Evolutionary conservation across 1,139 yeast species (phyloP), one percentile per base, ranked within the genome.

Genomic region (Pichia sp.): DNA sequence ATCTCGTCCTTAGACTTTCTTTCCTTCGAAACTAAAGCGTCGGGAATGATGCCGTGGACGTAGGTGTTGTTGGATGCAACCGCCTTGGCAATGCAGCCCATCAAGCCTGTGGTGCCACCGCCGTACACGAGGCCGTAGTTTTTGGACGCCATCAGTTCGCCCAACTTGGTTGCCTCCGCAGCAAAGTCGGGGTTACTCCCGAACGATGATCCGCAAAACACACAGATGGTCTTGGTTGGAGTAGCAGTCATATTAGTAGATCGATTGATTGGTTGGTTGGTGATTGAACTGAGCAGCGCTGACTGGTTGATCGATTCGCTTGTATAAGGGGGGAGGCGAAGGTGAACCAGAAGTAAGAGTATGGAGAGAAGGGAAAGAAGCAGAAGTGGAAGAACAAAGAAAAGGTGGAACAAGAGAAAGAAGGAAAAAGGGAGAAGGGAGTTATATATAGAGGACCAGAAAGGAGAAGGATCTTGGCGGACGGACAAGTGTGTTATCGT

Each of bases 11-110:
- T 73, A 12, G 79, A 80, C 30, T 63, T 65, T 63, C 95, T 77
- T 69, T 90, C 96, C 62, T 87, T 81, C 17, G 85, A 73, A 57
- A 89, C 87, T 60, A 90, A 75, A 0, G 96, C 96, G 61, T 81
- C 81, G 10, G 96, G 97, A 57, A 90, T 89, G 63, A 90, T 80
- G 7, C 97, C 97, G 63, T 87, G 92, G 48, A 89, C 96, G 57
- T 83, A 79, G 2, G 93, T 95, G 31, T 84, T 86, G 51, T 73
- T 74, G 6, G 81, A 69, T 53, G 86, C 83, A 55, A 87, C 82
- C 0, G 90, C 79, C 58, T 81, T 78, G n/a, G 96, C 96, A 53
- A 89, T 82, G 2, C 83, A 76, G 2, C 97, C 97, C 96, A 89
- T 91, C 54, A 89, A 71, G 4, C 95, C 93, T 1, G 88, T 85